phyloP scores from a whole-genome alignment of 768 basidiomycete genomes.

The Hemileccinum impolitum region DNA sequence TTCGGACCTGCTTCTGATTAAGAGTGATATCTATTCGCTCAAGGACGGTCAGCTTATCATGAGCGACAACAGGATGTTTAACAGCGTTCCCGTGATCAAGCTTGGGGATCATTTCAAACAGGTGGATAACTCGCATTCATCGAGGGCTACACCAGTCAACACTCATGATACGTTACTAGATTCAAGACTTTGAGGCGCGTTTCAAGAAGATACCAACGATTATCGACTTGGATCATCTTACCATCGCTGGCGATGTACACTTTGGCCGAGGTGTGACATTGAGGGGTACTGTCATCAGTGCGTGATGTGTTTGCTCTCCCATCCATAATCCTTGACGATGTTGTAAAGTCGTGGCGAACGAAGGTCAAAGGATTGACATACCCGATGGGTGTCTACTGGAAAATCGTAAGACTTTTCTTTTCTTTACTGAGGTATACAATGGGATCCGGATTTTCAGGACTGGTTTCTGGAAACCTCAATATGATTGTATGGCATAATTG shows the following conservation, averaged over 20 bases:
- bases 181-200: conserved; percentile 87
- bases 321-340: neutral
- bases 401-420: conserved; percentile 42
- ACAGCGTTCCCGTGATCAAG: conserved; percentile 92
- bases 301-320: conserved; percentile 11
- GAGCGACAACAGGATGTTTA: conserved; percentile 79
- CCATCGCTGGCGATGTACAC: conserved; percentile 87
- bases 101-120: conserved; percentile 97
- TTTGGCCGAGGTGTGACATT: conserved; percentile 86
- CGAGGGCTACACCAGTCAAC: neutral
- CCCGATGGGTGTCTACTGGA: conserved; percentile 80
- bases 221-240: conserved; percentile 90
- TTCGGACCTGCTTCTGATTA: conserved; percentile 86
- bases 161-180: conserved; percentile 36
- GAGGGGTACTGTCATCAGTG: conserved; percentile 84
- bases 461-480: conserved; percentile 81
- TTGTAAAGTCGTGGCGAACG: conserved; percentile 66
- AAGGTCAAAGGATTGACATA: conserved; percentile 78
- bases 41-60: conserved; percentile 86
- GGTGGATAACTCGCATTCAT: conserved; percentile 37
- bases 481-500: conserved; percentile 51
- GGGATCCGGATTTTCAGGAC: conserved; percentile 34
- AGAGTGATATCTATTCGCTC: conserved; percentile 89
- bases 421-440: neutral
- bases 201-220: conserved; percentile 94